Evolutionary conservation across 2,329 filamentous ascomycete genomes (phyloP).

Genomic region (Trichoderma sp.): DNA sequence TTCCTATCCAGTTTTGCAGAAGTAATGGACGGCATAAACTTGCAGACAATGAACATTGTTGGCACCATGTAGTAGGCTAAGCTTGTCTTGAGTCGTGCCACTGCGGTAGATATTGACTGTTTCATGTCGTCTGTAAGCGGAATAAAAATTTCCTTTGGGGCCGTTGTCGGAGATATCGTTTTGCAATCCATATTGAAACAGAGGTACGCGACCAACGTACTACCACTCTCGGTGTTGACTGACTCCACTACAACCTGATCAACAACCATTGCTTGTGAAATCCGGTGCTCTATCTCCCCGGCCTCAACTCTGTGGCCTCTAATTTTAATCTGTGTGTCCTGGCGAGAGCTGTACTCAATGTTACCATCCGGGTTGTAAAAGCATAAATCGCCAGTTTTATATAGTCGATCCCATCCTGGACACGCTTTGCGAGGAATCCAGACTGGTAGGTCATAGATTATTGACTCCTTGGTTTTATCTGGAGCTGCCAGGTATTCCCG

Average conservation of each 20-base stretch:
- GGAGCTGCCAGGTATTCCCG: slow-evolving; percentile 45
- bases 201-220: not conserved
- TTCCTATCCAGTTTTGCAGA: slow-evolving; percentile 19
- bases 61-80: slow-evolving; percentile 25
- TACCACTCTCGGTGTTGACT: not conserved
- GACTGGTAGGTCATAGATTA: slow-evolving; percentile 26
- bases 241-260: slow-evolving; percentile 6
- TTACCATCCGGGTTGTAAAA: slow-evolving; percentile 37
- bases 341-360: slow-evolving; percentile 45
- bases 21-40: slow-evolving; percentile 20
- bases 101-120: not conserved
- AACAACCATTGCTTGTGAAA: not conserved
- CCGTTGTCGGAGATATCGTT: not conserved
- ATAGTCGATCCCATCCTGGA: slow-evolving; percentile 28
- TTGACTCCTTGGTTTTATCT: slow-evolving; percentile 41
- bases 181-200: not conserved
- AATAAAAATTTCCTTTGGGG: not conserved
- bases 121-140: slow-evolving; percentile 5
- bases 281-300: slow-evolving; percentile 22
- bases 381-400: slow-evolving; percentile 46
- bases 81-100: slow-evolving; percentile 11
- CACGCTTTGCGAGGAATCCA: not conserved
- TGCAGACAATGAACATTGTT: slow-evolving; percentile 18
- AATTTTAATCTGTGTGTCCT: slow-evolving; percentile 55
- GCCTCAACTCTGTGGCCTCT: slow-evolving; percentile 53